These are phyloP conservation scores for Chaetomium sp. DNA, from an alignment of 2,329 filamentous ascomycete species.

Conservation along the genomic window DNA sequence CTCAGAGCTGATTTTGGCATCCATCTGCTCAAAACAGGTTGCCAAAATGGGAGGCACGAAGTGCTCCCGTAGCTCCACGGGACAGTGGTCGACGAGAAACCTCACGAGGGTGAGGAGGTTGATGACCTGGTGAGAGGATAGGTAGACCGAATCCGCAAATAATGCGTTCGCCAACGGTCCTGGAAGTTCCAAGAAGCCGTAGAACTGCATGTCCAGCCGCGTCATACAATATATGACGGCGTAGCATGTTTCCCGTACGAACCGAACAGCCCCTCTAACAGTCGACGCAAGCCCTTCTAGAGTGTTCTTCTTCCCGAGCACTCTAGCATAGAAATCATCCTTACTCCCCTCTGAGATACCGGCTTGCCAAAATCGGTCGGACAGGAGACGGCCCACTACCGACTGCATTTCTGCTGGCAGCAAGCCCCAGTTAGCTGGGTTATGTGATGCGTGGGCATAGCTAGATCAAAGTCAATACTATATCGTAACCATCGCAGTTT, in stretches of 20 bases:
- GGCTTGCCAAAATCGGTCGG: slow-evolving; percentile 97
- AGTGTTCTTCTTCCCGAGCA: slow-evolving; percentile 83
- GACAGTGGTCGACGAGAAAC: slow-evolving; percentile 90
- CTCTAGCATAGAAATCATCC: slow-evolving; percentile 93
- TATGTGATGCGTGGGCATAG: slow-evolving; percentile 89
- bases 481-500: neutral
- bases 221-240: slow-evolving; percentile 94
- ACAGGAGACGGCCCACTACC: slow-evolving; percentile 80
- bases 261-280: slow-evolving; percentile 83
- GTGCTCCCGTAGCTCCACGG: slow-evolving; percentile 70
- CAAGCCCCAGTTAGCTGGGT: slow-evolving; percentile 78
- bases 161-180: slow-evolving; percentile 80
- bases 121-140: slow-evolving; percentile 91
- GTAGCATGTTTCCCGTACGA: slow-evolving; percentile 90
- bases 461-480: slow-evolving; percentile 45
- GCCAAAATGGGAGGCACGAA: slow-evolving; percentile 86
- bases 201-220: slow-evolving; percentile 82
- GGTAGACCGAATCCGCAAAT: slow-evolving; percentile 76
- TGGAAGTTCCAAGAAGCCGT: slow-evolving; percentile 83
- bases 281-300: slow-evolving; percentile 93
- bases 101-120: slow-evolving; percentile 88
- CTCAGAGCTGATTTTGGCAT: slow-evolving; percentile 81
- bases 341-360: slow-evolving; percentile 95
- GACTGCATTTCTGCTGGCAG: slow-evolving; percentile 74
- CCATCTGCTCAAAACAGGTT: slow-evolving; percentile 81